phyloP scores from a whole-genome alignment of 306 rosid genomes.

The Hippophae rhamnoides region DNA sequence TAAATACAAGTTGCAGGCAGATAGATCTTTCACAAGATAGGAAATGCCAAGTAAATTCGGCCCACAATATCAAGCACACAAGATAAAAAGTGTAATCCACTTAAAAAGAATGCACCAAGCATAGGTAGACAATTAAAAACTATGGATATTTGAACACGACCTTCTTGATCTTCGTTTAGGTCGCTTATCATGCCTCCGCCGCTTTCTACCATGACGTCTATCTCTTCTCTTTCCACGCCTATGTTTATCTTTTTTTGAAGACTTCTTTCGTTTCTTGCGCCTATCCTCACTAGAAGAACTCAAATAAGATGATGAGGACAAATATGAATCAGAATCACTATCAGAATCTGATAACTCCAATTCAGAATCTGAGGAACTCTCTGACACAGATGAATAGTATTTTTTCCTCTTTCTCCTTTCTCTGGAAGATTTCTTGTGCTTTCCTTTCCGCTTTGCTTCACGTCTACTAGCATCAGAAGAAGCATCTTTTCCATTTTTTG shows the following conservation, averaged over 20 bases:
- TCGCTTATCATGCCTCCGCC: conserved; percentile 50
- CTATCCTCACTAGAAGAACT: conserved; percentile 83
- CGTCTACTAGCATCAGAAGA: conserved; percentile 47
- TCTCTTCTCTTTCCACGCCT: conserved; percentile 60
- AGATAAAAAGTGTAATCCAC: neutral
- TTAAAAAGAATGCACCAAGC: neutral
- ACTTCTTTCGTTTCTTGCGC: conserved; percentile 70
- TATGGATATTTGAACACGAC: conserved; percentile 22
- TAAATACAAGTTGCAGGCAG: too few relatives aligned
- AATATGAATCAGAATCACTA: conserved; percentile 66
- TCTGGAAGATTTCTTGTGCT: conserved; percentile 59
- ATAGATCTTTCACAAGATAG: too few relatives aligned
- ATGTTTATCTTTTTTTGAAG: conserved; percentile 58
- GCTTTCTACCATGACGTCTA: conserved; percentile 52
- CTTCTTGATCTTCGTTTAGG: conserved; percentile 66
- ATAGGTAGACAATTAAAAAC: conserved; percentile 1
- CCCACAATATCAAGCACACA: neutral
- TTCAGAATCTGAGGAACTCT: conserved; percentile 74
- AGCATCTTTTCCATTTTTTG: conserved; percentile 36
- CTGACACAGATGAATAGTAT: conserved; percentile 59
- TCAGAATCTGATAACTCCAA: conserved; percentile 64
- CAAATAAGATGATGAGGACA: conserved; percentile 54
- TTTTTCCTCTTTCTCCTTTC: conserved; percentile 63
- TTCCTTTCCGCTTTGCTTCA: conserved; percentile 46
- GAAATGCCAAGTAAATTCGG: too few relatives aligned